phyloP scores from a whole-genome alignment of 2,329 filamentous ascomycete genomes.

The Ophiostoma fasciatum region DNA sequence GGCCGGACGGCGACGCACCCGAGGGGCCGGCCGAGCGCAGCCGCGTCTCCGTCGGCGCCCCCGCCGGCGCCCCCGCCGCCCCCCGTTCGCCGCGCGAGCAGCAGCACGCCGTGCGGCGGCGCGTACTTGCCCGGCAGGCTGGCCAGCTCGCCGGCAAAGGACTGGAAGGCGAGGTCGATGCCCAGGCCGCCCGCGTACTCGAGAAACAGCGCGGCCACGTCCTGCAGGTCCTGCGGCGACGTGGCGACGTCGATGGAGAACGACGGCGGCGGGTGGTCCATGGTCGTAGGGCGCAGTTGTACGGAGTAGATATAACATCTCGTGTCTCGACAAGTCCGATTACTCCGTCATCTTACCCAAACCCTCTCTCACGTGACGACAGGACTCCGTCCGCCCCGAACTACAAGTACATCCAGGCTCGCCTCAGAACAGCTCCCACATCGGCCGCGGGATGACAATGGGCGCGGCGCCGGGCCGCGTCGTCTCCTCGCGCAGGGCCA shows the following conservation, averaged over 20 bases:
- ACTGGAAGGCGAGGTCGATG: slow-evolving; percentile 12
- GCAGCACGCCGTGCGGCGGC: slow-evolving; percentile 1
- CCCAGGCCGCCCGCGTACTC: slow-evolving; percentile 9
- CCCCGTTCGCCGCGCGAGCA: no score
- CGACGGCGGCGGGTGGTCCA: not conserved
- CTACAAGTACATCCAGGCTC: no score
- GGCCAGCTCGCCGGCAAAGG: slow-evolving; percentile 8
- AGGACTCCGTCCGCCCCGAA: no score
- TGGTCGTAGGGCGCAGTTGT: no score
- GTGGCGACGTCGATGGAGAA: slow-evolving; percentile 4
- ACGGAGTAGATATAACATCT: no score
- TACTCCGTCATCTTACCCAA: no score
- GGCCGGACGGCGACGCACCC: slow-evolving; percentile 9
- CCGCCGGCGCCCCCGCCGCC: no score
- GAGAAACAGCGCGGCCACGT: slow-evolving; percentile 8
- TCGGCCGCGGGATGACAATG: slow-evolving; percentile 36
- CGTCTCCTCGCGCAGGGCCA: slow-evolving; percentile 38
- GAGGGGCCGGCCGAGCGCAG: not conserved
- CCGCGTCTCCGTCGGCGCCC: not conserved
- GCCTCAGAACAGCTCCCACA: slow-evolving; percentile 44
- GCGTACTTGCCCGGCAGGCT: slow-evolving; percentile 10
- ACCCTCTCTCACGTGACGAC: no score
- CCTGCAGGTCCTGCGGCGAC: slow-evolving; percentile 2
- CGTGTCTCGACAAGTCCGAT: no score
- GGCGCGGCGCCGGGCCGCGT: slow-evolving; percentile 27